phyloP scores from a whole-genome alignment of 352 stramenopile species.

The Phytophthora tubulina region DNA sequence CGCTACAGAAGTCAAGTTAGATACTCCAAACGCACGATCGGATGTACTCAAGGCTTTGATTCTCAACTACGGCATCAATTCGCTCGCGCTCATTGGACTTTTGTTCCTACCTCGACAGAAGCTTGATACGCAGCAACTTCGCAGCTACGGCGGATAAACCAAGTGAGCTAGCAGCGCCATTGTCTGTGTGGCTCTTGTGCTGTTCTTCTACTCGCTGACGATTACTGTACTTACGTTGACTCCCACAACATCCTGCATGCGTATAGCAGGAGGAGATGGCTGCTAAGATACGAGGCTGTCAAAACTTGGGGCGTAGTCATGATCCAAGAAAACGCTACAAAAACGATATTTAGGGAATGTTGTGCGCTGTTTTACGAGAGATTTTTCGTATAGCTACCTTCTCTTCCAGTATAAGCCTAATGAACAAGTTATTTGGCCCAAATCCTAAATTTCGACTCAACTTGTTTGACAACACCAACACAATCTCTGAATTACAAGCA shows the following conservation, averaged over 20 bases:
- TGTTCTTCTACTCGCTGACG: conserved; percentile 60
- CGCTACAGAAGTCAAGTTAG: conserved; percentile 21
- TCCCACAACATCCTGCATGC: conserved; percentile 40
- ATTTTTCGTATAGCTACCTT: no score
- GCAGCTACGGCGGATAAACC: conserved; percentile 72
- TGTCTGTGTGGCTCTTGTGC: conserved; percentile 37
- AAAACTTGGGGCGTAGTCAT: no score
- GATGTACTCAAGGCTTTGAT: conserved; percentile 47
- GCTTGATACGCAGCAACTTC: conserved; percentile 66
- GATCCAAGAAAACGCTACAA: no score
- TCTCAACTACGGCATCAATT: conserved; percentile 59
- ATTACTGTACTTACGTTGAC: conserved; percentile 58
- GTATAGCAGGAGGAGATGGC: conserved; percentile 45
- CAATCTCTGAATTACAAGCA: no score
- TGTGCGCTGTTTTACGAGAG: no score
- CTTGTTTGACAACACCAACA: no score
- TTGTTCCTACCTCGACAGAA: conserved; percentile 62
- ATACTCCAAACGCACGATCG: conserved; percentile 25
- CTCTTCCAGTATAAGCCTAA: no score
- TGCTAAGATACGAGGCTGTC: conserved; percentile 25
- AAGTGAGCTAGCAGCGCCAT: conserved; percentile 56
- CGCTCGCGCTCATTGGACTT: conserved; percentile 42
- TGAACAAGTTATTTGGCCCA: no score
- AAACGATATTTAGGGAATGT: no score
- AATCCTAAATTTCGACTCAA: no score